phyloP scores from a whole-genome alignment of 2,329 filamentous ascomycete genomes.

The Neopestalotiopsis rosae region DNA sequence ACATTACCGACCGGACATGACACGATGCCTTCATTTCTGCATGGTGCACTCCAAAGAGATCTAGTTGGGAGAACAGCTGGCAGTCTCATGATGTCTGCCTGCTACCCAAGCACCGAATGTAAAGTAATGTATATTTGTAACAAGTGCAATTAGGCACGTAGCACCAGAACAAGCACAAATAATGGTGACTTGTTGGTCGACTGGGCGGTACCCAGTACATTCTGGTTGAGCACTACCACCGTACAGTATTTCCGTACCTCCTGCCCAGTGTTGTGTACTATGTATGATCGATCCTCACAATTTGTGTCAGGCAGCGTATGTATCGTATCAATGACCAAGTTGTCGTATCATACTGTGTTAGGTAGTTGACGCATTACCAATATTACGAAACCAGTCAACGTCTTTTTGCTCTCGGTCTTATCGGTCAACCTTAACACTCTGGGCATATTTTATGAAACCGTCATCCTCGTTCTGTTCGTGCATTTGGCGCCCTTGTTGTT shows the following conservation, averaged over 20 bases:
- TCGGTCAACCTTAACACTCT: not conserved
- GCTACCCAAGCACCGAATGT: not conserved
- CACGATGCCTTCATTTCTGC: not conserved
- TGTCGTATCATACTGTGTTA: not conserved
- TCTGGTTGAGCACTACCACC: not conserved
- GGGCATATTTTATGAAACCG: not conserved
- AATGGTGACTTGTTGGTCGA: not conserved
- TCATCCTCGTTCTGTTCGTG: not conserved
- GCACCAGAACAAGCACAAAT: not conserved
- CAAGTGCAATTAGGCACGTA: not conserved
- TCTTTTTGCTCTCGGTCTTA: not conserved
- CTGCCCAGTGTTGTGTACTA: not conserved
- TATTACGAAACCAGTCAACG: not conserved
- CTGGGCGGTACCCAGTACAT: not conserved
- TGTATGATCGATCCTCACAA: not conserved
- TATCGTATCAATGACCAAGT: not conserved
- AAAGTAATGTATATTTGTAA: not conserved
- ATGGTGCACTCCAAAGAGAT: not conserved
- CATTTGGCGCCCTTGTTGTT: not conserved
- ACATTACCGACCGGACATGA: not conserved
- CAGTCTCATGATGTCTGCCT: not conserved
- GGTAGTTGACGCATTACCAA: not conserved
- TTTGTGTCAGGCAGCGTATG: not conserved
- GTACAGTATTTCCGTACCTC: not conserved
- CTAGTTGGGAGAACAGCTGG: not conserved